phyloP scores from a whole-genome alignment of 2,329 filamentous ascomycete genomes.

The Cladosporium colombiae region DNA sequence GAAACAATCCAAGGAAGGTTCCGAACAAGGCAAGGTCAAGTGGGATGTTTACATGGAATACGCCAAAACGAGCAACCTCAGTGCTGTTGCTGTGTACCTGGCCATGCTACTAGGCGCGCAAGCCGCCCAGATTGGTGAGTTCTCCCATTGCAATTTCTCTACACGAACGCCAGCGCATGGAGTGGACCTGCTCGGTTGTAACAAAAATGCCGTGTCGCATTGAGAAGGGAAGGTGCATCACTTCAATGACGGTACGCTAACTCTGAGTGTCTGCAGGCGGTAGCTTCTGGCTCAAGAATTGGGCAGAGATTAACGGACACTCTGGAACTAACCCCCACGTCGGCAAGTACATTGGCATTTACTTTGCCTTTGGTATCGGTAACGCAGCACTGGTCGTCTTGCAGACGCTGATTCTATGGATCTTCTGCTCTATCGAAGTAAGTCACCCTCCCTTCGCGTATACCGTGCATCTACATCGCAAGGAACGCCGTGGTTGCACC shows the following conservation, averaged over 20 bases:
- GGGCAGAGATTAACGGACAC: conserved; percentile 77
- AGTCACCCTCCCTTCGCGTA: conserved; percentile 30
- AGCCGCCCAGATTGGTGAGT: conserved; percentile 73
- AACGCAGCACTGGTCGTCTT: conserved; percentile 81
- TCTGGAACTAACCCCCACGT: conserved; percentile 70
- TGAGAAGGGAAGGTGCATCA: background rate
- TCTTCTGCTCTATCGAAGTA: conserved; percentile 98
- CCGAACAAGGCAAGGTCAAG: conserved; percentile 96
- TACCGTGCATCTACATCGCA: background rate
- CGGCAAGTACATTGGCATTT: conserved; percentile 90
- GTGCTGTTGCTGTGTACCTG: conserved; percentile 80
- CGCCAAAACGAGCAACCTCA: conserved; percentile 87
- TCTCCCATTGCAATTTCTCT: background rate
- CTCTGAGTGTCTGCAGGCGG: conserved; percentile 54
- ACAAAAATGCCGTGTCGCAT: background rate
- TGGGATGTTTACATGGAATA: conserved; percentile 95
- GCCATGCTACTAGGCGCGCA: conserved; percentile 76
- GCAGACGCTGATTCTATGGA: conserved; percentile 95
- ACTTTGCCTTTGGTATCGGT: conserved; percentile 91
- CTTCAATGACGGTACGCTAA: conserved; percentile 26
- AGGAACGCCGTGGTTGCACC: background rate
- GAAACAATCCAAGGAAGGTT: conserved; percentile 82
- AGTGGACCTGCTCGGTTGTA: conserved; percentile 1
- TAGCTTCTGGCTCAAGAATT: conserved; percentile 90
- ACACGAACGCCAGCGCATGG: background rate